Conservation (phyloP, 192 early-diverging fungal genomes). For the Kappamyces sp. region DNA sequence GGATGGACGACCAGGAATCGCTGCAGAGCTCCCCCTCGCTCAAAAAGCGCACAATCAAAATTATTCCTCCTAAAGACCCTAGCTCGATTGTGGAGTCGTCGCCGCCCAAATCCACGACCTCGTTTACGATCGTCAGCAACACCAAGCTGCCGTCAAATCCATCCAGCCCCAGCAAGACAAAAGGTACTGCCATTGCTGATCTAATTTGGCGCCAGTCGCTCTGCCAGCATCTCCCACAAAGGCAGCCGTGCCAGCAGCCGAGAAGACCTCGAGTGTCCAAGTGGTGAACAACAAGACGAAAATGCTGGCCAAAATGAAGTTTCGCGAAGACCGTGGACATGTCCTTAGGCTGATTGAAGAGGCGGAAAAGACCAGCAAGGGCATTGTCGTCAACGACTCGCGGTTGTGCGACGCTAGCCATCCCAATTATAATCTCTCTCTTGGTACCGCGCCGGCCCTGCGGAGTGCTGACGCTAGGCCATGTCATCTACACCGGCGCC, state of each 20-base stretch:
- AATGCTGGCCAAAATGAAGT: conserved; percentile 13
- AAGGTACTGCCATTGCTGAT: no score
- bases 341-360: neutral
- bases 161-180: no score
- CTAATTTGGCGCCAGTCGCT: no score
- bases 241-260: neutral
- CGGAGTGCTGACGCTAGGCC: conserved; percentile 19
- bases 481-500: conserved; percentile 34
- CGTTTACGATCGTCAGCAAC: no score
- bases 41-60: no score
- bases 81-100: no score
- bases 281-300: neutral
- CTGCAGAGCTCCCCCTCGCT: no score
- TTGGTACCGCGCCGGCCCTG: conserved; percentile 15
- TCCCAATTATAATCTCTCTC: conserved; percentile 15
- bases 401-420: conserved; percentile 19
- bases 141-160: no score
- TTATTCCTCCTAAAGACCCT: no score
- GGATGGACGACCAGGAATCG: no score
- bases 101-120: no score
- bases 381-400: conserved; percentile 37
- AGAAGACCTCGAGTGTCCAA: neutral
- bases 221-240: no score
- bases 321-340: neutral
- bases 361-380: conserved; percentile 25